Evolutionary conservation across 352 stramenopile species (phyloP).

Genomic region (Globisporangium lucens): DNA sequence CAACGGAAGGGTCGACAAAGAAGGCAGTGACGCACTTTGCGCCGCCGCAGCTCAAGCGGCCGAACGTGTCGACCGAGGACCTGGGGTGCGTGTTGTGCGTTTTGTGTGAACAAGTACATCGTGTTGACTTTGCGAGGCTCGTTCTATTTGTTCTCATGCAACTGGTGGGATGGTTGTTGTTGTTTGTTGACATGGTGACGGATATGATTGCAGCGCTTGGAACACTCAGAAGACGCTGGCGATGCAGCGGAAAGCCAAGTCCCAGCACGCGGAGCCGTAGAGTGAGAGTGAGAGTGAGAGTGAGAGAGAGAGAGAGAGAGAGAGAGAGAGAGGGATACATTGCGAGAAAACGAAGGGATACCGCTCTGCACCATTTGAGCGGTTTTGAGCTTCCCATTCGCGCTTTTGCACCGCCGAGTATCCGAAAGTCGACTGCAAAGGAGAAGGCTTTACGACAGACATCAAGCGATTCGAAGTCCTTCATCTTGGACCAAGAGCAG

Average conservation of each 20-base stretch:
- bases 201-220: slow-evolving; percentile 38
- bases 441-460: too few species aligned
- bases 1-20: slow-evolving; percentile 13
- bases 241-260: slow-evolving; percentile 36
- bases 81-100: slow-evolving; percentile 28
- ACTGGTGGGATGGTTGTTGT: not conserved
- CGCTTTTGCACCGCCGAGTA: too few species aligned
- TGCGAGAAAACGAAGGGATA: too few species aligned
- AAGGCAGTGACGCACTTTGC: slow-evolving; percentile 34
- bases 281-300: too few species aligned
- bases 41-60: slow-evolving; percentile 59
- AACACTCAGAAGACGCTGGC: slow-evolving; percentile 64
- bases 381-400: too few species aligned
- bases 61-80: slow-evolving; percentile 75
- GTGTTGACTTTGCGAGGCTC: not conserved
- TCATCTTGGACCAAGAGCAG: too few species aligned
- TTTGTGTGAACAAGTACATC: not conserved
- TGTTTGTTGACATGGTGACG: not conserved
- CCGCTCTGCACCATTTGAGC: too few species aligned
- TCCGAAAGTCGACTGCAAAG: too few species aligned
- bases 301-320: too few species aligned
- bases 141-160: not conserved
- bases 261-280: not conserved
- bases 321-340: too few species aligned
- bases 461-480: too few species aligned